Evolutionary conservation across 2,329 filamentous ascomycete genomes (phyloP), one percentile per base, ranked within the genome.

Genomic region (Davidsoniella eucalypti): DNA sequence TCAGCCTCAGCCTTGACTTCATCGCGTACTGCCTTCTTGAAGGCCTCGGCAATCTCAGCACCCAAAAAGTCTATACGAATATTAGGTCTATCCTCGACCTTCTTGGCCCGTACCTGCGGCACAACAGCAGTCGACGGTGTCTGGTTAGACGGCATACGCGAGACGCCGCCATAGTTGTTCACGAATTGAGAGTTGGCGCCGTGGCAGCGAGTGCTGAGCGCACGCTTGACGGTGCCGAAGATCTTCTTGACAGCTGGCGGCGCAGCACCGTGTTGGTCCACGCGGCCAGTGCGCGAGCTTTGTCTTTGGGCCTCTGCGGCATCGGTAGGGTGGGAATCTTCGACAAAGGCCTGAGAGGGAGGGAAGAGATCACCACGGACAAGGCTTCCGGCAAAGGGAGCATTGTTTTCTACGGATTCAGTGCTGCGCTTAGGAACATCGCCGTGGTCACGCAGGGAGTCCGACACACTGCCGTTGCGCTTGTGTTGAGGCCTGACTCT

Each of bases 291-390:
- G n/a, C 36, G 17, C 12, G 42, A 38, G 14, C 21, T 41, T 25
- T 46, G 25, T 42, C 74, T 66, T 44, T 69, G 67, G n/a, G 61
- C 57, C 23, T 64, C 65, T 12, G 65, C 65, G 14, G 62, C 62
- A 3, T 70, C 71, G 44, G 68, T 69, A 5, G 75, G 70, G 5
- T 74, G 68, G 48, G 78, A 65, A 36, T 80, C 67, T 41, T 88
- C 79, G 39, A 95, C 82, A 60, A 84, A 87, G 0, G 88, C 79
- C 54, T 92, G 84, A 0, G 77, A 78, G 1, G 90, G 92, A 14
- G 87, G 85, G 54, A 93, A 76, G 5, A 94, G 61, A 52, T 87
- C 85, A 12, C 92, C 92, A 47, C 90, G 78, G 17, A 96, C 88
- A 37, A 98, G 75, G 56, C 84, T 90, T 8, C 88, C 87, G 3